These are phyloP conservation scores for Fomitopsis schrenkii DNA, from an alignment of 1,284 basidiomycete genomes.

Conservation along the genomic window DNA sequence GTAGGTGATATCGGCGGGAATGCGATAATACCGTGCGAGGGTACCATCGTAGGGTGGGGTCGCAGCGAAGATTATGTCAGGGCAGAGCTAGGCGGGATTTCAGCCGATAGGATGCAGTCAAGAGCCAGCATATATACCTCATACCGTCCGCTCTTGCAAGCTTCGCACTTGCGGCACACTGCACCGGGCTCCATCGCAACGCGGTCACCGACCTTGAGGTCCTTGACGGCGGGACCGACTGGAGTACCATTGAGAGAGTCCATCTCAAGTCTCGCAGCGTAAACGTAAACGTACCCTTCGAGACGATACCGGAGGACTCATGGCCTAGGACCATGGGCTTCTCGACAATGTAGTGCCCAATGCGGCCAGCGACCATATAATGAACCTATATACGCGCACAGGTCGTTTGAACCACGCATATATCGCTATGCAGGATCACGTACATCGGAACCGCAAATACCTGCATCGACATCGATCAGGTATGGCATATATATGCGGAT, in stretches of 20 bases:
- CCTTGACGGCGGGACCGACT: slow-evolving; percentile 71
- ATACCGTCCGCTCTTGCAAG: slow-evolving; percentile 78
- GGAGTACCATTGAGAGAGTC: background rate
- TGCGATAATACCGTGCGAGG: slow-evolving; percentile 74
- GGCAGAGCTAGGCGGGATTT: slow-evolving; percentile 50
- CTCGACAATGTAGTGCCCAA: slow-evolving; percentile 74
- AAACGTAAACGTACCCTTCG: slow-evolving; percentile 36
- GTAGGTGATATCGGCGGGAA: slow-evolving; percentile 74
- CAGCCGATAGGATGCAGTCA: background rate
- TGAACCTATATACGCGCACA: slow-evolving; percentile 48
- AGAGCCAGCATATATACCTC: slow-evolving; percentile 43
- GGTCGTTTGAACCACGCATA: background rate
- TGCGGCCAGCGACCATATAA: slow-evolving; percentile 72
- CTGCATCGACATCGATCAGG: slow-evolving; percentile 33
- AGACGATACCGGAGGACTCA: slow-evolving; percentile 56
- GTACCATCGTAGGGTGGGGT: slow-evolving; percentile 92
- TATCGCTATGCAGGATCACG: slow-evolving; percentile 27
- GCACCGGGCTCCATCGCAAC: slow-evolving; percentile 86
- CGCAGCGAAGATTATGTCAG: slow-evolving; percentile 80
- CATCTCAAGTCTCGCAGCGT: background rate
- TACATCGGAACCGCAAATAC: slow-evolving; percentile 87
- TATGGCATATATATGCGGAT: background rate
- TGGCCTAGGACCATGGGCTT: slow-evolving; percentile 81
- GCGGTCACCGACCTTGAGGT: slow-evolving; percentile 78
- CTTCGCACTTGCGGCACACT: slow-evolving; percentile 68